A percentile compares a stretch with the other conserved stretches of the same genome.
Conservation (phyloP, 176 grass and related monocot species). For the Raddia guianensis region DNA sequence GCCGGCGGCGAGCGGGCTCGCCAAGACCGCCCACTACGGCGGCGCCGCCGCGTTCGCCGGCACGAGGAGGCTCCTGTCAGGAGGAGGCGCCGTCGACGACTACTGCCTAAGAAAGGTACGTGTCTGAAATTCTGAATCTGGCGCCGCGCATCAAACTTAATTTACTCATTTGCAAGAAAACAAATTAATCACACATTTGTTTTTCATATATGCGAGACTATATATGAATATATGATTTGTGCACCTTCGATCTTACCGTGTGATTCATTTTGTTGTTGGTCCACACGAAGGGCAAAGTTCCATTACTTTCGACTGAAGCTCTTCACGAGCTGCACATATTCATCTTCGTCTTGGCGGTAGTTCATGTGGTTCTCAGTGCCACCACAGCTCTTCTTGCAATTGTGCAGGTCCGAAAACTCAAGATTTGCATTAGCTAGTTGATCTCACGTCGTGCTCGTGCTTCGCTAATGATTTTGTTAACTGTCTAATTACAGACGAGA, state of each 20-base stretch:
- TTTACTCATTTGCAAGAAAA: not conserved
- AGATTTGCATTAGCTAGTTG: not conserved
- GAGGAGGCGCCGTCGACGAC: slow-evolving; percentile 24
- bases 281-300: slow-evolving; percentile 60
- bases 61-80: slow-evolving; percentile 51
- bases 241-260: not conserved
- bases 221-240: too few species aligned
- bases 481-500: slow-evolving; percentile 44
- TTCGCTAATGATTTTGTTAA: slow-evolving; percentile 4
- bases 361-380: slow-evolving; percentile 77
- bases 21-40: slow-evolving; percentile 37
- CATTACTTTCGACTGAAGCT: slow-evolving; percentile 65
- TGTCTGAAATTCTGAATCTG: not conserved
- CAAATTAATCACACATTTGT: not conserved
- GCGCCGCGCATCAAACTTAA: too few species aligned
- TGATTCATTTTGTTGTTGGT: slow-evolving; percentile 2
- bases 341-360: slow-evolving; percentile 77
- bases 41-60: slow-evolving; percentile 18
- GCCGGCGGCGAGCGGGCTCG: not conserved
- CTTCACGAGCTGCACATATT: slow-evolving; percentile 92
- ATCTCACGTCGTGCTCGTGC: too few species aligned
- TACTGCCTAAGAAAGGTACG: slow-evolving; percentile 51
- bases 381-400: slow-evolving; percentile 69
- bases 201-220: not conserved
- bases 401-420: slow-evolving; percentile 47